A percentile compares a stretch with the other conserved stretches of the same genome.
These are phyloP conservation scores for Ambrosiella cleistominuta DNA, from an alignment of 2,329 filamentous ascomycete genomes.

Conservation along the genomic window DNA sequence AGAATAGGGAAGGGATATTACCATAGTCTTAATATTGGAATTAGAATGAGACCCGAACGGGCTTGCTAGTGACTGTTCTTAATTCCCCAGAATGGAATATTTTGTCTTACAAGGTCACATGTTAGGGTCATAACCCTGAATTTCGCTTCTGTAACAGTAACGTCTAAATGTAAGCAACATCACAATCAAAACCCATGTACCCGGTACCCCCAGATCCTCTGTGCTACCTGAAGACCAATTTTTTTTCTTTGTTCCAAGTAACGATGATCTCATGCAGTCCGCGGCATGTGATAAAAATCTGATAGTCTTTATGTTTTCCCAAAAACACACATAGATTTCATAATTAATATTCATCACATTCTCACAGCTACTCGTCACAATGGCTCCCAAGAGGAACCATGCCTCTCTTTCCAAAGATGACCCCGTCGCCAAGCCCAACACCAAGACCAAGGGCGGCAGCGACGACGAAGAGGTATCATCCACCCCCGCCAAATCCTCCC, in stretches of 20 bases:
- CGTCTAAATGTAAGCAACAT: too few relatives aligned
- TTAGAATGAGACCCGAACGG: too few relatives aligned
- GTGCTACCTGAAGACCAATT: background rate
- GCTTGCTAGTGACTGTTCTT: too few relatives aligned
- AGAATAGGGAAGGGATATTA: background rate
- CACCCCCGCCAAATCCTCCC: conserved; percentile 1
- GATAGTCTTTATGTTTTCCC: background rate
- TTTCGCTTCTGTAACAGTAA: too few relatives aligned
- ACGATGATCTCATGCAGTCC: background rate
- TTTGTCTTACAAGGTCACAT: too few relatives aligned
- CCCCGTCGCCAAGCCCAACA: conserved; percentile 28
- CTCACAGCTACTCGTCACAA: conserved; percentile 16
- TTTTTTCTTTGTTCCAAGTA: background rate
- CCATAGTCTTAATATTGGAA: too few relatives aligned
- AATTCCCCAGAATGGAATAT: too few relatives aligned
- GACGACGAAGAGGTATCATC: conserved; percentile 31
- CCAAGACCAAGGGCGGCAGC: conserved; percentile 26
- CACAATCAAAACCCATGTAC: background rate
- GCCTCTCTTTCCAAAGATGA: conserved; percentile 28
- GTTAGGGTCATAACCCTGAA: background rate
- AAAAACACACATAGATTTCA: background rate
- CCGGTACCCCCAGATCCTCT: background rate
- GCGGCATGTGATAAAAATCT: background rate
- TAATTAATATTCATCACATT: background rate
- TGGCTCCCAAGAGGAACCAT: conserved; percentile 35